Percentiles rank a stretch among this genome's conserved stretches.
Evolutionary conservation across 2,329 filamentous ascomycete species (phyloP).

Genomic region (Westerdykella ornata): DNA sequence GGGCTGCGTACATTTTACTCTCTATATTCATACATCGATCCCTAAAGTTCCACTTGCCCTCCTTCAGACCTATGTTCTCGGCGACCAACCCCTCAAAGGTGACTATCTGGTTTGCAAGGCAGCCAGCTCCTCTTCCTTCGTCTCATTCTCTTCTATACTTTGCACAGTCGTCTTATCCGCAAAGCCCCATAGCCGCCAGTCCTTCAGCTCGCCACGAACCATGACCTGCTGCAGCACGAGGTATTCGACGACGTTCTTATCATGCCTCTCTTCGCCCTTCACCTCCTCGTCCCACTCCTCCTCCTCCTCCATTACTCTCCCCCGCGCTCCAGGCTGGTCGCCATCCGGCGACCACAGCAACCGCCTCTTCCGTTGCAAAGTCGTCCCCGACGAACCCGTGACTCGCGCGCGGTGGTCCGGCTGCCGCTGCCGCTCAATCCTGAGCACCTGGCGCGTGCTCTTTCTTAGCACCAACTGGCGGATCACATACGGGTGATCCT

Average conservation of each 20-base stretch:
- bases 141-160: constrained; percentile 17
- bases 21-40: no score
- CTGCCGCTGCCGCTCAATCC: not conserved
- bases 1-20: no score
- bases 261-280: constrained; percentile 14
- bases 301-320: constrained; percentile 1
- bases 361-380: constrained; percentile 7
- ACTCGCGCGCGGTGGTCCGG: no score
- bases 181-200: constrained; percentile 63
- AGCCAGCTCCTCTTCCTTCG: constrained; percentile 15
- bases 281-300: constrained; percentile 3
- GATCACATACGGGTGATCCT: constrained; percentile 8
- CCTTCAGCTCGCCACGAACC: constrained; percentile 40
- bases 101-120: no score
- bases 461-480: constrained; percentile 19
- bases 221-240: constrained; percentile 54
- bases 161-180: constrained; percentile 44
- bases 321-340: constrained; percentile 1
- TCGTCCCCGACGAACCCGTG: not conserved
- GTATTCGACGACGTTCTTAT: constrained; percentile 56
- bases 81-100: no score
- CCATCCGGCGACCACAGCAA: constrained; percentile 16
- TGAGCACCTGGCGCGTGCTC: constrained; percentile 15
- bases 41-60: no score
- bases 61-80: no score